A percentile compares a stretch with the other conserved stretches of the same genome.
Evolutionary conservation across 768 basidiomycete species (phyloP).

Genomic region (Trametes villosa): DNA sequence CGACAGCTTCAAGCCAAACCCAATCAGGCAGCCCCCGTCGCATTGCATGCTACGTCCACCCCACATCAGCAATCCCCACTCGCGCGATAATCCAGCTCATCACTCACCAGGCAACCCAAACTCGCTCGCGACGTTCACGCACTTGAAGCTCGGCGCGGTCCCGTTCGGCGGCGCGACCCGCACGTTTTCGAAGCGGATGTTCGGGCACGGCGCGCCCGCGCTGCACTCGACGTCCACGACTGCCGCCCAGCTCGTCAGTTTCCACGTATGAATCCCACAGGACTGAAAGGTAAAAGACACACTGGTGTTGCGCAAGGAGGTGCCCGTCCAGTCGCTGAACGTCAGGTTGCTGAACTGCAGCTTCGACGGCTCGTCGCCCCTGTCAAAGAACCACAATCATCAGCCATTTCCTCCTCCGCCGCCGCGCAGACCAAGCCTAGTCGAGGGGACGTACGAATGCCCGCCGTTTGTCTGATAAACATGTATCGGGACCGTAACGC

Average conservation of each 20-base stretch:
- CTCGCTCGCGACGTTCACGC: constrained; percentile 49
- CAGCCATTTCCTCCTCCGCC: too few species aligned
- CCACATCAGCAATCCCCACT: neutral
- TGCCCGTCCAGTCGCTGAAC: constrained; percentile 55
- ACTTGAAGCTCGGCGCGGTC: constrained; percentile 44
- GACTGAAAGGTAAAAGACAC: neutral
- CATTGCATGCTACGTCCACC: neutral
- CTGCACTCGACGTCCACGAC: constrained; percentile 58
- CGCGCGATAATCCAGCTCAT: neutral
- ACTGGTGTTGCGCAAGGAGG: constrained; percentile 34
- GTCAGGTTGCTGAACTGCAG: constrained; percentile 51
- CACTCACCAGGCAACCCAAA: constrained; percentile 33
- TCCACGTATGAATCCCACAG: neutral
- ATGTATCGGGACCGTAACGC: constrained; percentile 49
- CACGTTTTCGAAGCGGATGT: constrained; percentile 44
- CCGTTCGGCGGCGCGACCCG: constrained; percentile 44
- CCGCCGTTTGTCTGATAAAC: constrained; percentile 58
- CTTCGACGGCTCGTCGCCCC: constrained; percentile 36
- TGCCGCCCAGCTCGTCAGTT: constrained; percentile 19
- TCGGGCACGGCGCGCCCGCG: constrained; percentile 48
- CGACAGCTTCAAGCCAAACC: neutral
- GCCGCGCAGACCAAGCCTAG: too few species aligned
- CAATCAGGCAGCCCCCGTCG: neutral
- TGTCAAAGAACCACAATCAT: neutral
- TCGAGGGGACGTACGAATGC: constrained; percentile 40